These are phyloP conservation scores for Anaeramoeba flamelloides DNA, from an alignment of 78 protist species.

Conservation along the genomic window DNA sequence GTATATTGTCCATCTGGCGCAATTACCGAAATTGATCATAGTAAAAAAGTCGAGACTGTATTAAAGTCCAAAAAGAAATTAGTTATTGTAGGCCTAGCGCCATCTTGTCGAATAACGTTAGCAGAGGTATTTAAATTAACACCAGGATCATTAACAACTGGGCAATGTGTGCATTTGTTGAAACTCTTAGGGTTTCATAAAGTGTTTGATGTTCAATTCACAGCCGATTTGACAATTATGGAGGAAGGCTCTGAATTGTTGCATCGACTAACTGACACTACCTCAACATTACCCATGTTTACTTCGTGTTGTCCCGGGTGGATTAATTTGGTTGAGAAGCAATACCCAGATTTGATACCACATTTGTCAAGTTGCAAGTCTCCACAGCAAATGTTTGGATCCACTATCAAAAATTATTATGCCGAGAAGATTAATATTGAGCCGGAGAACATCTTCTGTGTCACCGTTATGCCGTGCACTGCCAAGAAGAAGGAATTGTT, in stretches of 20 bases:
- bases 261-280: not conserved
- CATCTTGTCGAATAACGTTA: no score
- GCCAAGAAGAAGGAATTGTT: constrained; percentile 85
- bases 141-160: constrained; percentile 8
- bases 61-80: no score
- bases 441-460: constrained; percentile 47
- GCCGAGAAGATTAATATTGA: not conserved
- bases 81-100: no score
- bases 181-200: constrained; percentile 18
- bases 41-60: no score
- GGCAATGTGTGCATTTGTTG: constrained; percentile 15
- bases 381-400: constrained; percentile 79
- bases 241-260: constrained; percentile 41
- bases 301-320: constrained; percentile 48
- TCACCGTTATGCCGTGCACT: constrained; percentile 82
- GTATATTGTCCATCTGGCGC: constrained; percentile 30
- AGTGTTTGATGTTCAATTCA: constrained; percentile 33
- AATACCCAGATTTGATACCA: constrained; percentile 40
- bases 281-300: constrained; percentile 37
- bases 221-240: constrained; percentile 42
- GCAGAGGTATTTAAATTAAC: no score
- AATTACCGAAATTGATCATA: not conserved
- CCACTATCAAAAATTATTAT: constrained; percentile 41
- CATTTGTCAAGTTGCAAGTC: constrained; percentile 52
- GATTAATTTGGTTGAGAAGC: constrained; percentile 13